Evolutionary conservation across 345 rosid genomes (phyloP), one percentile per base, ranked within the genome.

Genomic region (Fremontodendron californicum): DNA sequence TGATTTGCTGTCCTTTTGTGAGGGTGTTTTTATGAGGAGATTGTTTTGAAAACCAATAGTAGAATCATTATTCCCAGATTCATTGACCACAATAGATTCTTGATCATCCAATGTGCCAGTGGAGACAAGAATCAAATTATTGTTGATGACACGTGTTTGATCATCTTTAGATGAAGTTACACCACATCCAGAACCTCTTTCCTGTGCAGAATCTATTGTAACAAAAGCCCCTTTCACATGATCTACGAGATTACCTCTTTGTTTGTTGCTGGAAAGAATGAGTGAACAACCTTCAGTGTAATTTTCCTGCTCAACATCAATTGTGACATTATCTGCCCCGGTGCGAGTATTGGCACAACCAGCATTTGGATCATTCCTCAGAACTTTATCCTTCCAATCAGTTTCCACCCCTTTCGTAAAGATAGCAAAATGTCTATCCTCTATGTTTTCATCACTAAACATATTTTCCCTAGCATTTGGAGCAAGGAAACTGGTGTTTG

Each of bases 1-100:
- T 33, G 64, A 63, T 68, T 81, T 80, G 19, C 83, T 70, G 43
- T 52, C 77, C 79, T 71, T 70, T 66, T 61, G 75, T 75, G 71
- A 71, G 9, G 78, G 72, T 51, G 77, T 79, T 51, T 69, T 68
- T 15, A 35, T 7, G 27, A 48, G 40, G 42, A 40, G 52, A 61
- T 39, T 25, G 71, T 52, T 65, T 49, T 60, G 75, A 74, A 37
- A 63, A 73, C 67, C 74, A 76, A 71, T 43, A 9, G 75, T 75
- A 75, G 72, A 46, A 58, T 51, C 82, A 52, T 75, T 39, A 60
- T 68, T 49, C 78, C 75, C 74, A 37, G 83, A 77, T 42, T 71
- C 49, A 43, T 23, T 65, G 31, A 54, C 31, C 48, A 37, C 69
- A 74, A 72, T 54, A 37, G 61, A 71, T 70, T 64, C 79, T 13